Base-by-base conservation (phyloP, 257 asterid species). In the Salvia rosmarinus region DNA sequence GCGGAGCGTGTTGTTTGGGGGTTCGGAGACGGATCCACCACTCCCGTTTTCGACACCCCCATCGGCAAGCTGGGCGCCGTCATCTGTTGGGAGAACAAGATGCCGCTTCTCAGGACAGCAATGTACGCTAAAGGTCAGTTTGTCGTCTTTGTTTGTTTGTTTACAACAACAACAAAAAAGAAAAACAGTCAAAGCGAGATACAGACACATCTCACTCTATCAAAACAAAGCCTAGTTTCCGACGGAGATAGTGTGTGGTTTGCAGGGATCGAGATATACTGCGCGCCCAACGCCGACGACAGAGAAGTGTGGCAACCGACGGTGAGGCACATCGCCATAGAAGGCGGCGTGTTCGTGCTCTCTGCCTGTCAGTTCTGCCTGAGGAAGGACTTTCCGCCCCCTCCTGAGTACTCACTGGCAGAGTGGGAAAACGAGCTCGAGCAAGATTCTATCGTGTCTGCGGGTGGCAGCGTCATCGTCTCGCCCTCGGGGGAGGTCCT, bases 31-130 rank as follows among this genome's bases (percentile, higher is more conserved):
- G 99, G 96, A 43, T 91, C 98, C 20, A 94, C 99, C 13, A 88
- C 88, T 74, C 99, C 96, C 1, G 96, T 91, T 60, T 91, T 85
- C 49, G 95, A 94, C 68, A 94, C 99, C 10, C 88, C 99, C 19
- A n/a, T 94, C 71, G 98, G 98, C 14, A 94, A 89, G 79, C 88
- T 94, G 0, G 98, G 99, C 42, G 99, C 95, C 11, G 98, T 96
- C 37, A 90, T 94, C 73, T 94, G 99, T 74, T 94, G 99, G 99
- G 98, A 94, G 83, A 94, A 94, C 77, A 79, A 86, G 77, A 94
- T 91, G 99, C 99, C 99, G 17, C 96, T 91, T 68, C 70, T 94
- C 55, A 83, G 96, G 78, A 91, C 96, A 3, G 96, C 97, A 11
- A 82, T 94, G 96, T 91, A 91, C 84, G 98, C 91, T 50, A 94